Base-by-base conservation (phyloP, 208 protist genomes). In the Trypanosoma caninum region DNA sequence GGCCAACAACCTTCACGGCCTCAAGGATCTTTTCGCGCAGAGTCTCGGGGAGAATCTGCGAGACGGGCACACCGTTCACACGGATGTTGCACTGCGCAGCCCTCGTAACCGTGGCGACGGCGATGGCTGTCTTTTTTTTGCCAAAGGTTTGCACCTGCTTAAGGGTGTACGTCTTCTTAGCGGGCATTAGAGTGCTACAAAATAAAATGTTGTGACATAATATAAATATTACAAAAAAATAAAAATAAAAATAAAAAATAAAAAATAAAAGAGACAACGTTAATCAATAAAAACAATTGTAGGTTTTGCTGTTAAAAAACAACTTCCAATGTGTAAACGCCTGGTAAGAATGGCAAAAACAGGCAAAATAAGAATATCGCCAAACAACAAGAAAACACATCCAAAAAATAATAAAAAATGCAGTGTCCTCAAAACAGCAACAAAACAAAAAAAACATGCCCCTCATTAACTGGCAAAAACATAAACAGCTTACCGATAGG, bases 61-160 rank as follows among this genome's bases (percentile, higher is more conserved):
- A 91, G 37, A 99, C 72, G 55, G 99, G 98, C 44, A 83, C 74
- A 65, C 98, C 98, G 75, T 99, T 99, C 50, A 99, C 87, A 66
- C 95, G 94, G 76, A 99, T 97, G 55, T 98, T 88, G 71, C 99
- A 99, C 68, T 96, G 94, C 30, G 81, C 55, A 54, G 98, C 97
- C 62, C 91, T 78, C 64, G 94, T 99, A 72, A 92, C 90, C 64
- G 97, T 97, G 30, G 98, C 98, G 44, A 99, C 98, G 44, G 99
- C 98, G 55, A 99, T 97, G 40, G 99, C 97, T 33, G 92, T 99
- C 94, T 99, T 99, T 97, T 99, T 96, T 82, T 94, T 94, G 74
- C 90, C 90, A 74, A 94, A 96, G 83, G 90, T 96, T 84, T 94
- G 87, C 65, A 96, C 90, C 84, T 94, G 87, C 80, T 89, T 87